Evolutionary conservation across 2,329 filamentous ascomycete genomes (phyloP), one percentile per base, ranked within the genome.

Genomic region (Xylaria sp.): DNA sequence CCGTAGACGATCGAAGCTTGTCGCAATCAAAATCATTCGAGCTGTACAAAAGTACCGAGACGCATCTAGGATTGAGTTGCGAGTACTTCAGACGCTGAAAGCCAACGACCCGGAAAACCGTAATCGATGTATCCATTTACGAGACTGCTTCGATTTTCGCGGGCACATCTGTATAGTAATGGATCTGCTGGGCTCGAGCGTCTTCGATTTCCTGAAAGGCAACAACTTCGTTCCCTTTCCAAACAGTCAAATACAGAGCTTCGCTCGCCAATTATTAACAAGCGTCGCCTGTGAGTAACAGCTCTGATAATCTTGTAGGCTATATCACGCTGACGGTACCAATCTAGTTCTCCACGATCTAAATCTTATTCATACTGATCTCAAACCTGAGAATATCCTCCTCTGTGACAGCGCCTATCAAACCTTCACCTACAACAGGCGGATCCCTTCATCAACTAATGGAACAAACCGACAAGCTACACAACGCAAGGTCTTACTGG

Each of bases 21-120:
- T 97, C 48, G 96, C 96, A 41, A 94, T 99, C 81, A 99, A 99
- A 81, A 97, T 99, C 80, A 98, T 99, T 73, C 91, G 96, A 74
- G 98, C 96, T 0, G 96, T 99, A 13, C 96, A 97, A 78, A 99
- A 99, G 80, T 99, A 99, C 79, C 91, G 96, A 56, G 96, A 99
- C 82, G 96, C 96, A 44, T 97, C 93, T 9, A 90, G 94, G 72
- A 99, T 99, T 76, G 96, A 99, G 80, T 85, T 99, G 44, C 90
- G 96, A 69, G 96, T 99, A 3, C 84, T 99, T 13, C 94, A 94
- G 67, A 99, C 96, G 0, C 85, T 99, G 56, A 92, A 94, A 73
- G 92, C 92, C 52, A 98, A 98, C 79, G 96, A 99, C 79, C 89
- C 91, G 69, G 89, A 92, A 73, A 98, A 99, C 81, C 89, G 94